A percentile compares a stretch with the other conserved stretches of the same genome.
Conservation (phyloP, 768 basidiomycete species). For the Podaxis sp. region DNA sequence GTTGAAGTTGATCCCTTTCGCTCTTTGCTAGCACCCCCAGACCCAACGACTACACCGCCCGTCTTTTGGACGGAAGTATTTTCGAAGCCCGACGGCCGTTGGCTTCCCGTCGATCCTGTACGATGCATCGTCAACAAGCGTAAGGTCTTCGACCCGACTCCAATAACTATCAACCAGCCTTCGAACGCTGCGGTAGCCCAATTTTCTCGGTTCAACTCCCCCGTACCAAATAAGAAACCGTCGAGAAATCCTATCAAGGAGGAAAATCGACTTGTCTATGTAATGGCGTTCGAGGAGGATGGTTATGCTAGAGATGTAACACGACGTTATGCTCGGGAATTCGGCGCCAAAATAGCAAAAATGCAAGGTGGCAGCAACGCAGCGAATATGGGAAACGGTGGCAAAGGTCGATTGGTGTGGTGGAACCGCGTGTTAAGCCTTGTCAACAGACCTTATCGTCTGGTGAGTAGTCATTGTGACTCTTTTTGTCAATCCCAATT, state of each 20-base stretch:
- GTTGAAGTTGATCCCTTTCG: conserved; percentile 1
- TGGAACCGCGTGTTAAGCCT: conserved; percentile 70
- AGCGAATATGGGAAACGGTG: conserved; percentile 39
- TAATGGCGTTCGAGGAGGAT: conserved; percentile 93
- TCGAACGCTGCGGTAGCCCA: conserved; percentile 9
- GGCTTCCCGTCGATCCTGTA: conserved; percentile 92
- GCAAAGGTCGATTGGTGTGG: conserved; percentile 75
- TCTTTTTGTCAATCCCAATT: conserved; percentile 8
- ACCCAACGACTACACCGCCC: conserved; percentile 70
- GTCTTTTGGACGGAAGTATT: conserved; percentile 98
- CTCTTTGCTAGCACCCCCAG: conserved; percentile 31
- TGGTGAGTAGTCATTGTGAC: conserved; percentile 52
- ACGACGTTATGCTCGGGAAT: conserved; percentile 80
- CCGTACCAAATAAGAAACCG: conserved; percentile 13
- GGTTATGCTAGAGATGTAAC: conserved; percentile 92
- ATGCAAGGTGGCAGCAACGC: conserved; percentile 57
- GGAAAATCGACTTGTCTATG: conserved; percentile 91
- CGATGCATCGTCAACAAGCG: conserved; percentile 78
- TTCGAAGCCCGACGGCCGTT: conserved; percentile 84
- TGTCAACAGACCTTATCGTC: conserved; percentile 73
- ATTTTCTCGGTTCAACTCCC: conserved; percentile 10
- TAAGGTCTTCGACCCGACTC: conserved; percentile 74
- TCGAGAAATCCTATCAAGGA: conserved; percentile 21
- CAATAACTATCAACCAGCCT: conserved; percentile 21
- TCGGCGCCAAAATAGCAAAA: conserved; percentile 77